Percentiles rank a stretch among this genome's conserved stretches.
Conservation (phyloP, 768 basidiomycete genomes). For the Mycena filopes region DNA sequence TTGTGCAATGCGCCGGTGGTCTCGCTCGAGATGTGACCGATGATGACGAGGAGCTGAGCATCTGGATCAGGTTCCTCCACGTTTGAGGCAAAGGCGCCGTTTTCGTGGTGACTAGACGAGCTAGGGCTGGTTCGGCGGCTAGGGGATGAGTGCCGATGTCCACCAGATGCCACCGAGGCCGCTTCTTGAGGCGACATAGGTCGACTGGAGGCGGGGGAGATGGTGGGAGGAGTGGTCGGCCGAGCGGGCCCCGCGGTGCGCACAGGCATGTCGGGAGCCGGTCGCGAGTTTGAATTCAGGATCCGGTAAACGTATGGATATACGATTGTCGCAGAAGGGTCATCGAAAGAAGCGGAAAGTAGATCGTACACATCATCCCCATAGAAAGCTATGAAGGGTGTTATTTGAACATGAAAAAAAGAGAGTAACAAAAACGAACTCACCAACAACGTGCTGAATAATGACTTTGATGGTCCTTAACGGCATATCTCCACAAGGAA, state of each 20-base stretch:
- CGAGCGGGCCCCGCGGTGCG: conserved; percentile 47
- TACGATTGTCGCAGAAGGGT: conserved; percentile 96
- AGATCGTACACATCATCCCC: conserved; percentile 93
- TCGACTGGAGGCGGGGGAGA: conserved; percentile 72
- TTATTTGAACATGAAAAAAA: conserved; percentile 19
- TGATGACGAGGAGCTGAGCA: conserved; percentile 82
- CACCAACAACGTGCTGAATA: conserved; percentile 95
- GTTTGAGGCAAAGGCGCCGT: conserved; percentile 60
- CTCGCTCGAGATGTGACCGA: conserved; percentile 89
- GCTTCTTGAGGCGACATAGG: conserved; percentile 80
- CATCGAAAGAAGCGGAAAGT: conserved; percentile 90
- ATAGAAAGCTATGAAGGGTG: conserved; percentile 69
- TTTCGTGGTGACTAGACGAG: conserved; percentile 70
- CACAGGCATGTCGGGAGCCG: conserved; percentile 49
- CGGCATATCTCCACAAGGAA: conserved; percentile 98
- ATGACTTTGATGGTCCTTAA: conserved; percentile 97
- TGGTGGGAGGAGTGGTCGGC: conserved; percentile 52
- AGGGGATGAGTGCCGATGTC: conserved; percentile 63
- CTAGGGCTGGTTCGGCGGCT: conserved; percentile 78
- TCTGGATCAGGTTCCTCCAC: conserved; percentile 89
- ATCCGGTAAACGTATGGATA: conserved; percentile 96
- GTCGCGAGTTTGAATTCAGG: conserved; percentile 72
- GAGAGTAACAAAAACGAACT: conserved; percentile 54
- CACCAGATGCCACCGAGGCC: conserved; percentile 57
- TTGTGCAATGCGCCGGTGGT: conserved; percentile 91